Conservation (phyloP, 2,329 filamentous ascomycete species). For the Fusarium piperis region DNA sequence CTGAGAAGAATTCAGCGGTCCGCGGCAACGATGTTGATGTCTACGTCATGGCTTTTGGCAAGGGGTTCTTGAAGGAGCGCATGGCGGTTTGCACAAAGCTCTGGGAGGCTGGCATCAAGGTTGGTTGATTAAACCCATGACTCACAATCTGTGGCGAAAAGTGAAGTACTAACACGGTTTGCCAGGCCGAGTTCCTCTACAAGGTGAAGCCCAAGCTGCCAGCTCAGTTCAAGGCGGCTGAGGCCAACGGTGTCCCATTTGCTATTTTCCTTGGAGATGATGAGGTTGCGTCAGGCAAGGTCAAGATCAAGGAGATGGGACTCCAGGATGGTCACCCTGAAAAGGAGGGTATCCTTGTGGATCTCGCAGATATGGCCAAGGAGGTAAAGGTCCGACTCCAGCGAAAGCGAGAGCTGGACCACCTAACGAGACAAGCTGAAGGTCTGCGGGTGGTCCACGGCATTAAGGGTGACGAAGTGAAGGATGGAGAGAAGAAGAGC, state of each 20-base stretch:
- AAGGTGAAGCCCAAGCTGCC: constrained; percentile 92
- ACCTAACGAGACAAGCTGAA: constrained; percentile 54
- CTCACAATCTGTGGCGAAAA: neutral
- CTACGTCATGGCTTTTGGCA: constrained; percentile 94
- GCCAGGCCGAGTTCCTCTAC: constrained; percentile 82
- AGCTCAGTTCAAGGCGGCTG: constrained; percentile 91
- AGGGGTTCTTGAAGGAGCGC: constrained; percentile 84
- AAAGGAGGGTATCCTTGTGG: constrained; percentile 85
- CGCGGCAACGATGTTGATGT: constrained; percentile 81
- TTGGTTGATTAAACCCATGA: constrained; percentile 44
- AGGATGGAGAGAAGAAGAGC: constrained; percentile 28
- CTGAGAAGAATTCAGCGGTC: constrained; percentile 63
- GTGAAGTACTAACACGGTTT: constrained; percentile 34
- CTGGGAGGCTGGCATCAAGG: constrained; percentile 90
- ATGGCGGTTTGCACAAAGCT: constrained; percentile 81
- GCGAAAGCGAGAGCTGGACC: constrained; percentile 56
- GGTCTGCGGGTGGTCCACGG: constrained; percentile 59
- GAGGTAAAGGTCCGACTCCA: constrained; percentile 66
- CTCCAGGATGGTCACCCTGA: constrained; percentile 84
- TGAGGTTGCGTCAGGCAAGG: constrained; percentile 83
- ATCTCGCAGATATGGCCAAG: constrained; percentile 68
- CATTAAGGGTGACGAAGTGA: constrained; percentile 48
- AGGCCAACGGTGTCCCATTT: constrained; percentile 81
- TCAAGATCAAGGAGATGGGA: constrained; percentile 84
- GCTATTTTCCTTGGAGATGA: constrained; percentile 92